phyloP scores from a whole-genome alignment of 2,329 filamentous ascomycete species.

The Aspergillus luchuensis region DNA sequence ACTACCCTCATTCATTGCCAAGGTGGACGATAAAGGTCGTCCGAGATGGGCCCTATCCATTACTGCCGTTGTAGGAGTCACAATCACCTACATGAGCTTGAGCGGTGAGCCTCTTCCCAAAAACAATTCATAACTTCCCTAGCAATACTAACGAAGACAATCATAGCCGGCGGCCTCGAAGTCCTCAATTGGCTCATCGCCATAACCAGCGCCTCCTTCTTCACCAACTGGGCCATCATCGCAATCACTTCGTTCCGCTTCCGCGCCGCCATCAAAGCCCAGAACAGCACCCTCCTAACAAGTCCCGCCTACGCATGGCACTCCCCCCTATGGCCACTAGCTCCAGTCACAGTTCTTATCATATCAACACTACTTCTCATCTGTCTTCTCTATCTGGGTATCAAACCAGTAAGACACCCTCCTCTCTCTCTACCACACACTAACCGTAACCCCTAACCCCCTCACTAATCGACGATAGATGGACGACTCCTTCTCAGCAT shows the following conservation, averaged over 20 bases:
- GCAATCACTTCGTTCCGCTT: conserved; percentile 36
- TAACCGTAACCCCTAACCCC: too few species aligned
- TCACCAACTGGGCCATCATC: conserved; percentile 40
- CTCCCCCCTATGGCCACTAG: conserved; percentile 31
- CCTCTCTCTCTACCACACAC: not conserved
- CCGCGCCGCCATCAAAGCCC: conserved; percentile 26
- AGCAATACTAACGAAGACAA: not conserved
- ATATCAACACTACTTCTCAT: conserved; percentile 2
- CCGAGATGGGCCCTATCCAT: conserved; percentile 32
- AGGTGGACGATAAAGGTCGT: conserved; percentile 33
- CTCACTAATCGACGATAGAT: not conserved
- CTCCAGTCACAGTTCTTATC: conserved; percentile 17
- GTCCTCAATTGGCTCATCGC: conserved; percentile 15
- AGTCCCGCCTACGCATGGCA: conserved; percentile 32
- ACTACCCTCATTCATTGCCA: conserved; percentile 30
- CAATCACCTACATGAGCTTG: conserved; percentile 37
- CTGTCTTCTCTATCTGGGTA: conserved; percentile 4
- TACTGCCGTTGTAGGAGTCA: conserved; percentile 26
- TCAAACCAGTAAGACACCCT: conserved; percentile 6
- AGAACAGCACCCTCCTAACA: conserved; percentile 26
- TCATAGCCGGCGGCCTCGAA: conserved; percentile 8
- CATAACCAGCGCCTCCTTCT: conserved; percentile 37
- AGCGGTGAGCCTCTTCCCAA: too few species aligned
- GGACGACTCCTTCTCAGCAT: conserved; percentile 1
- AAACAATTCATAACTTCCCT: too few species aligned